Base-by-base conservation (phyloP, 768 basidiomycete species). In the Suillus weaverae region DNA sequence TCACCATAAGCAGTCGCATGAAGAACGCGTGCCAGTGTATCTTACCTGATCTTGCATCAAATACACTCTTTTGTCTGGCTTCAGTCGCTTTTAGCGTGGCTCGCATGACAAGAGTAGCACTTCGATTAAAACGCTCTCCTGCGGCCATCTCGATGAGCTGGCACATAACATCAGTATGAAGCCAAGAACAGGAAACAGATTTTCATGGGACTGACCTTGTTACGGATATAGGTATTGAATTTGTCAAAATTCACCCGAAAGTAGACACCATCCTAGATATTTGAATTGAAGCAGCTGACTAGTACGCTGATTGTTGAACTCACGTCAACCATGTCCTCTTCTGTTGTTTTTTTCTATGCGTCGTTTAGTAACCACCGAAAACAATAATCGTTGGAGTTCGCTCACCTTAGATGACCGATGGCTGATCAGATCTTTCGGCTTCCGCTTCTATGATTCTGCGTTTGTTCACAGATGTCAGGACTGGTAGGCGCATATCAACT, bases 221-320 rank as follows among this genome's bases (percentile, higher is more conserved):
- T 97, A 50, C 97, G 89, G 61, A 97, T 86, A 70, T 93, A 89
- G 38, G 94, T 81, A 68, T 91, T 88, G 76, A 95, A 97, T 70
- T 86, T 90, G 69, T 95, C 90, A 72, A 89, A 92, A 78, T 98
- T 98, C 56, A 98, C 85, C 56, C 92, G 86, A 73, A 97, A 92
- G 76, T 89, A 88, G 39, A 93, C 84, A 3, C 81, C 80, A 20
- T 91, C 86, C 89, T 95, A 54, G 39, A 60, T 43, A 36, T 62
- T 63, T 20, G 5, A 63, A 39, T 38, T 62, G 20, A 41, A 10
- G 59, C 43, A 53, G 11, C 39, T 13, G 3, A 35, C 9, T 1
- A 35, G 38, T 35, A 57, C 67, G 26, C 57, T 48, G 38, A n/a
- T 38, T 20, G 33, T 33, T 46, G 13, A 2, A 74, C 88, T 77